Percentiles rank a stretch among this genome's conserved stretches.
Conservation (phyloP, 108 stramenopile genomes). For the Conticribra guillardii region DNA sequence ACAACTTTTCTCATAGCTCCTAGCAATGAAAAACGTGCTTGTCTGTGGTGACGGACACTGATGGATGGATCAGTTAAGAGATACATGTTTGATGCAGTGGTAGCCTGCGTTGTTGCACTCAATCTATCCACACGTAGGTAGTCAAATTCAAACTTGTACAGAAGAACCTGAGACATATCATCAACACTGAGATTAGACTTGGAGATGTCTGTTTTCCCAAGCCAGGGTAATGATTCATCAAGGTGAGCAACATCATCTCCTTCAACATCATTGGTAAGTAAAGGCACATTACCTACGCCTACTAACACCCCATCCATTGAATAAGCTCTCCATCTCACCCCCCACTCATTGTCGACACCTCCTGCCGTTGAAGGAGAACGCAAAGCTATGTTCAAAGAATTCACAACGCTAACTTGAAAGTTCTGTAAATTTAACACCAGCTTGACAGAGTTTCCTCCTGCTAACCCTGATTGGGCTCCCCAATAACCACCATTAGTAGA, state of each 20-base stretch:
- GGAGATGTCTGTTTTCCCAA: neutral
- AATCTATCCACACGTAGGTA: neutral
- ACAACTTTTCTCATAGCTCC: slow-evolving; percentile 22
- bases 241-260: slow-evolving; percentile 28
- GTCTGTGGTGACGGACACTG: neutral
- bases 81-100: slow-evolving; percentile 22
- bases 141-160: slow-evolving; percentile 20
- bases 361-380: neutral
- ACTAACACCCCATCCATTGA: slow-evolving; percentile 27
- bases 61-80: slow-evolving; percentile 25
- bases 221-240: slow-evolving; percentile 21
- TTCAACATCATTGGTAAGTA: neutral
- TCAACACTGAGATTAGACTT: neutral
- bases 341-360: neutral
- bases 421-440: slow-evolving; percentile 31
- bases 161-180: slow-evolving; percentile 14
- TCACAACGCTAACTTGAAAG: slow-evolving; percentile 38
- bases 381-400: slow-evolving; percentile 13
- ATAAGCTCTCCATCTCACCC: slow-evolving; percentile 27
- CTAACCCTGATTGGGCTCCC: slow-evolving; percentile 46
- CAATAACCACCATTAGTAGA: slow-evolving; percentile 53
- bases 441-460: slow-evolving; percentile 14
- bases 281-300: slow-evolving; percentile 5
- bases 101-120: neutral
- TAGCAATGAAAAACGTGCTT: slow-evolving; percentile 29